These are phyloP conservation scores for Monosporozyma unispora DNA, from an alignment of 805 yeast genomes.

Conservation along the genomic window DNA sequence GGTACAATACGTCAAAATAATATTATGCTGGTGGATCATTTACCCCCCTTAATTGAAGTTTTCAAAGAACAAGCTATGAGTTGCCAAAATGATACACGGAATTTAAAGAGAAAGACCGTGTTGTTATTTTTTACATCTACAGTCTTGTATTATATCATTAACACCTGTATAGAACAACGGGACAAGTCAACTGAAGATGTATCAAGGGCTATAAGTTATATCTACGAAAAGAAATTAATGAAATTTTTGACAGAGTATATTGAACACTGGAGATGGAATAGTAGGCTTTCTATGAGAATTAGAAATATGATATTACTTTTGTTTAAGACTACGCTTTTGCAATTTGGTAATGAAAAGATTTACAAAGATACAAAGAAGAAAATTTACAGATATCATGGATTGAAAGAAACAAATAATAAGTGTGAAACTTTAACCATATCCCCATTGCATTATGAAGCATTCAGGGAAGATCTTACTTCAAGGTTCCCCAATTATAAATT, in stretches of 20 bases:
- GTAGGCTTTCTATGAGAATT: slow-evolving; percentile 37
- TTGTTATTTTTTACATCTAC: slow-evolving; percentile 22
- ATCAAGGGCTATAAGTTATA: slow-evolving; percentile 1
- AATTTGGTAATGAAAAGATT: slow-evolving; percentile 49
- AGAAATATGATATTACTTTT: slow-evolving; percentile 47
- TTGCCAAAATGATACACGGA: slow-evolving; percentile 19
- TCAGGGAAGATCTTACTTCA: slow-evolving; percentile 61
- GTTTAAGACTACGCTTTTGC: slow-evolving; percentile 46
- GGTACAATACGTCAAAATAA: slow-evolving; percentile 17
- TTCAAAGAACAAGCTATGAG: slow-evolving; percentile 18
- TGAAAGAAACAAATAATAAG: slow-evolving; percentile 16
- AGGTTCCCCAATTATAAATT: slow-evolving; percentile 66
- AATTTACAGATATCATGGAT: slow-evolving; percentile 35
- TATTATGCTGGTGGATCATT: slow-evolving; percentile 9
- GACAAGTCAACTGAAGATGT: slow-evolving; percentile 5
- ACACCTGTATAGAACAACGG: slow-evolving; percentile 15
- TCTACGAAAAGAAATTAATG: slow-evolving; percentile 30
- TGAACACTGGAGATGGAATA: slow-evolving; percentile 60
- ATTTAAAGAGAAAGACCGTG: slow-evolving; percentile 14
- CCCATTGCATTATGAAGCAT: slow-evolving; percentile 78
- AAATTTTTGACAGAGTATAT: slow-evolving; percentile 39
- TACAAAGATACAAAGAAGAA: slow-evolving; percentile 39
- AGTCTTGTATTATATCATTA: slow-evolving; percentile 17
- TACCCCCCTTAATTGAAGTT: slow-evolving; percentile 9
- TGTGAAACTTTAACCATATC: slow-evolving; percentile 44